Conservation (phyloP, 805 yeast genomes). For the Metschnikowia kunwiensis region DNA sequence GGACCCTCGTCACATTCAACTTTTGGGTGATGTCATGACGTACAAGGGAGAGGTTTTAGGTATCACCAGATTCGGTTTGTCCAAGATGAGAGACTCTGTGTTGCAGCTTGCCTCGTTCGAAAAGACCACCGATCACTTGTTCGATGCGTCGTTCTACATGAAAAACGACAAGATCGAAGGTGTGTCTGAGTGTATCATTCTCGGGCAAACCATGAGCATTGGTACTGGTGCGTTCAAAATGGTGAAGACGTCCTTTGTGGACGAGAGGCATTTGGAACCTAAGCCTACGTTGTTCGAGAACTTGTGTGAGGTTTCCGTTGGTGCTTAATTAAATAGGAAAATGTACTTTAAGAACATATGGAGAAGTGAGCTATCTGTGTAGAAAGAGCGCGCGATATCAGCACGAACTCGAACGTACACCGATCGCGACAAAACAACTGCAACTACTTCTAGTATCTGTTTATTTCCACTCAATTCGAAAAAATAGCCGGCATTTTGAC, state of each 20-base stretch:
- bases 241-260: slow-evolving; percentile 54
- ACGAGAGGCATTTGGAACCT: slow-evolving; percentile 38
- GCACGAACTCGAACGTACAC: too few relatives aligned
- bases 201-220: slow-evolving; percentile 96
- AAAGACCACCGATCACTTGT: slow-evolving; percentile 96
- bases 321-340: slow-evolving; percentile 6
- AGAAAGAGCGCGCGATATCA: too few relatives aligned
- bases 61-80: slow-evolving; percentile 94
- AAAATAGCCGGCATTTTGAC: too few relatives aligned
- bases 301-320: slow-evolving; percentile 27
- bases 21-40: slow-evolving; percentile 97
- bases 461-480: too few relatives aligned
- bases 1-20: slow-evolving; percentile 98
- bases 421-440: too few relatives aligned
- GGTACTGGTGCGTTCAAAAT: slow-evolving; percentile 97
- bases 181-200: slow-evolving; percentile 93
- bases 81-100: slow-evolving; percentile 98
- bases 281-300: slow-evolving; percentile 49
- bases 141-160: slow-evolving; percentile 98
- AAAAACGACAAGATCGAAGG: slow-evolving; percentile 95
- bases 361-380: background rate
- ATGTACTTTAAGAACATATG: background rate
- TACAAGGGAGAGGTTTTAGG: slow-evolving; percentile 98
- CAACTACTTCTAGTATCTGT: too few relatives aligned
- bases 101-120: slow-evolving; percentile 96